Conservation (phyloP, 805 yeast species). For the Candida boleticola region DNA sequence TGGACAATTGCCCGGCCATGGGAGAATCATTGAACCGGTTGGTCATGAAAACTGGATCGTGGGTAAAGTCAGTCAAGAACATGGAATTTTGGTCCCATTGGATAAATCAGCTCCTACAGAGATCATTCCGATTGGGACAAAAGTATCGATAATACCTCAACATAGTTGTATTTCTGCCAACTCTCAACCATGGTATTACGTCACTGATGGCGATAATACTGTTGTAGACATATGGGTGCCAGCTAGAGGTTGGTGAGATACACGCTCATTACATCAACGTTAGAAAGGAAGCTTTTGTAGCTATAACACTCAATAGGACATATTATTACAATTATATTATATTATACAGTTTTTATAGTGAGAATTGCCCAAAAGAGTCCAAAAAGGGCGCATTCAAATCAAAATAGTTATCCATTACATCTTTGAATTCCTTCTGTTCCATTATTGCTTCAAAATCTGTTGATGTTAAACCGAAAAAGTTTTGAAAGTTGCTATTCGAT, state of each 20-base stretch:
- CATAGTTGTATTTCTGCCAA: constrained; percentile 74
- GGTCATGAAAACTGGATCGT: constrained; percentile 59
- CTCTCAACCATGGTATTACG: constrained; percentile 54
- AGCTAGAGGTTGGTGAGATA: constrained; percentile 51
- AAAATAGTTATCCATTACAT: constrained; percentile 9
- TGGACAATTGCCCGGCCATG: constrained; percentile 61
- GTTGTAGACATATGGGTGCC: constrained; percentile 68
- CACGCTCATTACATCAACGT: no score
- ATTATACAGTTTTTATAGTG: neutral
- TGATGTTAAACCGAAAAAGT: neutral
- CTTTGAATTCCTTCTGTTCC: constrained; percentile 2
- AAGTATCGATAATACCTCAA: constrained; percentile 59
- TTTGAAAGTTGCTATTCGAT: neutral
- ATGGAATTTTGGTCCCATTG: constrained; percentile 64
- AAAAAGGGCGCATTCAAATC: constrained; percentile 12
- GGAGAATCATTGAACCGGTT: constrained; percentile 40
- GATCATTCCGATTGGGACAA: constrained; percentile 53
- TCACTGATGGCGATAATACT: constrained; percentile 43
- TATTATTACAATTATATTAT: no score
- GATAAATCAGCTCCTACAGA: constrained; percentile 22
- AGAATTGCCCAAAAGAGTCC: constrained; percentile 6
- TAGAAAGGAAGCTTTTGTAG: no score
- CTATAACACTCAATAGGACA: no score
- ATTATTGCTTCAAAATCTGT: neutral
- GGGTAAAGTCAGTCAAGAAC: constrained; percentile 74